phyloP scores from a whole-genome alignment of 768 basidiomycete species.

The Boletus vinaceobasis region DNA sequence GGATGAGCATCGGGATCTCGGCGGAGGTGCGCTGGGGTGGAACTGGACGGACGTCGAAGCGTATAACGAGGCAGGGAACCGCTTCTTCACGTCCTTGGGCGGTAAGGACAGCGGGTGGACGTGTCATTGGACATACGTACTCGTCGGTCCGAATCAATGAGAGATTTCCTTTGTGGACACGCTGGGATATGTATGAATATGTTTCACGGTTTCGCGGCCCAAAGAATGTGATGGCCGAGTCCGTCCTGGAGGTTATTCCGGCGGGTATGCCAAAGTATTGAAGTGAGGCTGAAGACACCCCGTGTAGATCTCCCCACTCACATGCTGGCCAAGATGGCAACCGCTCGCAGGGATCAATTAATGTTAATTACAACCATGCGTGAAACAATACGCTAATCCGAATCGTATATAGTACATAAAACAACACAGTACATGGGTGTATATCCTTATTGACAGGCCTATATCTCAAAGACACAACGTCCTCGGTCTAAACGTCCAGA shows the following conservation, averaged over 20 bases:
- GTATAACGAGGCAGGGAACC: slow-evolving; percentile 3
- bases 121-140: slow-evolving; percentile 17
- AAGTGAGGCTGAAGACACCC: background rate
- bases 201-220: background rate
- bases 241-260: too few species aligned
- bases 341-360: background rate
- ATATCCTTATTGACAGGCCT: slow-evolving; percentile 2
- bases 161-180: background rate
- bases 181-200: too few species aligned
- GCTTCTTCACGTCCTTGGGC: slow-evolving; percentile 12
- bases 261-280: background rate
- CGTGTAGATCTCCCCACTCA: background rate
- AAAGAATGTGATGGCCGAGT: background rate
- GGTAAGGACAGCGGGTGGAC: slow-evolving; percentile 2
- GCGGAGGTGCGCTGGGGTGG: slow-evolving; percentile 23
- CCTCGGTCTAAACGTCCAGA: slow-evolving; percentile 69
- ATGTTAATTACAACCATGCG: background rate
- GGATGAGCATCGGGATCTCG: slow-evolving; percentile 11
- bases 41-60: slow-evolving; percentile 18
- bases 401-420: slow-evolving; percentile 2
- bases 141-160: background rate
- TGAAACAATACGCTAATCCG: background rate
- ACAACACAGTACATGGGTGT: slow-evolving; percentile 9
- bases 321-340: background rate
- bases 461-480: slow-evolving; percentile 9